Evolutionary conservation across 306 rosid genomes (phyloP).

Genomic region (Begonia loranthoides): DNA sequence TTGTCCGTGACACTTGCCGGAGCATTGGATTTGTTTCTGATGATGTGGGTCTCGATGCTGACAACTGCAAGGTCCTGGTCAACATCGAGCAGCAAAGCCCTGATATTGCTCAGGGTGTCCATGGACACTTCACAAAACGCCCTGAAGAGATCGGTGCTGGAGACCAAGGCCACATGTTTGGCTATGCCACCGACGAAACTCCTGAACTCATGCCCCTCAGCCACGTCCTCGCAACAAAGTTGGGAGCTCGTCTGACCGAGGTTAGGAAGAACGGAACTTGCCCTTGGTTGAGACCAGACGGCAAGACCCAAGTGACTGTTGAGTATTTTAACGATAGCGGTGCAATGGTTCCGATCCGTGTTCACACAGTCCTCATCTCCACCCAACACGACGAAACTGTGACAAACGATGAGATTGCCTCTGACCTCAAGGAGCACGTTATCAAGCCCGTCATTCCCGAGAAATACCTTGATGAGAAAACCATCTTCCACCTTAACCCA

Average conservation of each 20-base stretch:
- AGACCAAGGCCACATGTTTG: slow-evolving; percentile 99
- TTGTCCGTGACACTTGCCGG: slow-evolving; percentile 93
- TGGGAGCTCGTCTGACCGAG: slow-evolving; percentile 88
- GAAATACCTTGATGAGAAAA: slow-evolving; percentile 93
- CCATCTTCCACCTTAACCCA: slow-evolving; percentile 99
- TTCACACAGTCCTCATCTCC: slow-evolving; percentile 97
- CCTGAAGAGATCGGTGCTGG: slow-evolving; percentile 99
- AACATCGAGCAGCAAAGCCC: slow-evolving; percentile 99
- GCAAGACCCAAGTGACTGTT: slow-evolving; percentile 95
- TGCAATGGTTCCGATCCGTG: slow-evolving; percentile 93
- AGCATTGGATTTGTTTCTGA: slow-evolving; percentile 75
- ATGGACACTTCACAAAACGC: slow-evolving; percentile 97
- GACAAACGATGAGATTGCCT: slow-evolving; percentile 84
- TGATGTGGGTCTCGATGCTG: slow-evolving; percentile 98
- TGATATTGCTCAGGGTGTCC: slow-evolving; percentile 99
- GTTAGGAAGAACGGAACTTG: slow-evolving; percentile 96
- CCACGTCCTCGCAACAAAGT: slow-evolving; percentile 94
- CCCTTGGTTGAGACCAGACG: slow-evolving; percentile 95
- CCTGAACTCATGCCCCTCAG: slow-evolving; percentile 90
- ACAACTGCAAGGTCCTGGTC: slow-evolving; percentile 95
- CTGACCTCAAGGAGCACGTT: slow-evolving; percentile 92
- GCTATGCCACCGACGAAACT: slow-evolving; percentile 98
- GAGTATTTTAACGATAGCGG: slow-evolving; percentile 86
- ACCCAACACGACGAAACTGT: slow-evolving; percentile 99
- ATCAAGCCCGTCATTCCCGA: slow-evolving; percentile 92